Evolutionary conservation across 1,284 basidiomycete genomes (phyloP).

Genomic region (Lentinula novae-zelandiae): DNA sequence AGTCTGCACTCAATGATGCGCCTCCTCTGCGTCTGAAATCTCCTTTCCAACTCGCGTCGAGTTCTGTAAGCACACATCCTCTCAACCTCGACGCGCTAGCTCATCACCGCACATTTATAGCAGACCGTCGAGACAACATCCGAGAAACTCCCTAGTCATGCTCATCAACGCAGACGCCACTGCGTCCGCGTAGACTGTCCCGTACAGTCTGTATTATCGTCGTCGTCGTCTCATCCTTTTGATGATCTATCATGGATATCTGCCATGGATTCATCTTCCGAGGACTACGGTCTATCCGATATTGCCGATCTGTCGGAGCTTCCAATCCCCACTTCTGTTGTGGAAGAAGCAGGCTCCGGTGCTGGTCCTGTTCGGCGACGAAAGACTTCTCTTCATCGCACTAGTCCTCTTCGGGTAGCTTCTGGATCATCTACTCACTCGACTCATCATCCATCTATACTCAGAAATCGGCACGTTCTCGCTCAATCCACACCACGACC

Average conservation of each 20-base stretch:
- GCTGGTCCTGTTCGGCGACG: conserved; percentile 54
- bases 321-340: conserved; percentile 16
- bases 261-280: conserved; percentile 41
- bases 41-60: conserved; percentile 10
- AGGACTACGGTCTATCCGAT: conserved; percentile 36
- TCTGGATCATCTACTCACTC: conserved; percentile 21
- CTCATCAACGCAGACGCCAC: conserved; percentile 10
- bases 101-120: neutral
- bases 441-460: conserved; percentile 17
- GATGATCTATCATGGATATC: conserved; percentile 63
- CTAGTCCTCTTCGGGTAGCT: conserved; percentile 36
- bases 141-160: neutral
- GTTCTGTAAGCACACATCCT: neutral
- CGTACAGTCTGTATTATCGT: conserved; percentile 19
- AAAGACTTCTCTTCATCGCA: conserved; percentile 42
- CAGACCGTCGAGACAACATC: neutral
- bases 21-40: conserved; percentile 4
- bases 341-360: conserved; percentile 14
- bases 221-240: conserved; percentile 33
- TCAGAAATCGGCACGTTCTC: conserved; percentile 24
- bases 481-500: conserved; percentile 34
- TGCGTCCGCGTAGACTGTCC: conserved; percentile 14
- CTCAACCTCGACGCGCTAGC: neutral
- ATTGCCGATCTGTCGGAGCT: conserved; percentile 59
- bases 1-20: conserved; percentile 2